These are phyloP conservation scores for Chlorella vulgaris DNA, from an alignment of 139 green algal genomes.

Conservation along the genomic window DNA sequence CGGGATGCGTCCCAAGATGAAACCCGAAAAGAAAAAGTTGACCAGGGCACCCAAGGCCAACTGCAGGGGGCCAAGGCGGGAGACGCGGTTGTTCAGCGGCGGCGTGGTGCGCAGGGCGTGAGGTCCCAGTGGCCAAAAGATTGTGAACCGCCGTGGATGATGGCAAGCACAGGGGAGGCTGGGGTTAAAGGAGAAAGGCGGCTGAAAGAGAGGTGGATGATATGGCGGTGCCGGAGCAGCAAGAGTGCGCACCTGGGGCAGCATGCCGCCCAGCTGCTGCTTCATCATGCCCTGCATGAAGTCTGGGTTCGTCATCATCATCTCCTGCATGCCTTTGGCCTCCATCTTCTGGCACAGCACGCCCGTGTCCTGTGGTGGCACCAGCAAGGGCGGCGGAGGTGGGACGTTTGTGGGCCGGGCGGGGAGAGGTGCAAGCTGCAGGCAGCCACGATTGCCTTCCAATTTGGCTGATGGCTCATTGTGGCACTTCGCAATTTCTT, in stretches of 20 bases:
- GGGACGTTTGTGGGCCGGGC: not conserved
- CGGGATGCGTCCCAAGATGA: slow-evolving; percentile 86
- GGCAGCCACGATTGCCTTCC: too few relatives aligned
- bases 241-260: slow-evolving; percentile 69
- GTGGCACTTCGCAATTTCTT: too few relatives aligned
- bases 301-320: slow-evolving; percentile 87
- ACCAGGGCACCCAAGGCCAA: slow-evolving; percentile 83
- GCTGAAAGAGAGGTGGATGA: too few relatives aligned
- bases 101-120: not conserved
- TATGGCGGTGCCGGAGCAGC: too few relatives aligned
- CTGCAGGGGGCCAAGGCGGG: slow-evolving; percentile 39
- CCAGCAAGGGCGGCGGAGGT: not conserved
- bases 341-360: slow-evolving; percentile 69
- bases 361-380: slow-evolving; percentile 60
- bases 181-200: too few relatives aligned
- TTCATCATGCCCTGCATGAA: slow-evolving; percentile 94
- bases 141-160: too few relatives aligned
- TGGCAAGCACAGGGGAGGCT: too few relatives aligned
- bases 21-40: slow-evolving; percentile 86
- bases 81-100: not conserved
- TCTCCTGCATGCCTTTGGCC: slow-evolving; percentile 71
- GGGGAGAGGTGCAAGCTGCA: not conserved
- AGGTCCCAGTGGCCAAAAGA: too few relatives aligned
- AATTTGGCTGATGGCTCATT: too few relatives aligned
- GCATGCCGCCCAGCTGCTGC: slow-evolving; percentile 79